Evolutionary conservation across 1,139 yeast genomes (phyloP).

Genomic region (Yamadazyma dushanensis): DNA sequence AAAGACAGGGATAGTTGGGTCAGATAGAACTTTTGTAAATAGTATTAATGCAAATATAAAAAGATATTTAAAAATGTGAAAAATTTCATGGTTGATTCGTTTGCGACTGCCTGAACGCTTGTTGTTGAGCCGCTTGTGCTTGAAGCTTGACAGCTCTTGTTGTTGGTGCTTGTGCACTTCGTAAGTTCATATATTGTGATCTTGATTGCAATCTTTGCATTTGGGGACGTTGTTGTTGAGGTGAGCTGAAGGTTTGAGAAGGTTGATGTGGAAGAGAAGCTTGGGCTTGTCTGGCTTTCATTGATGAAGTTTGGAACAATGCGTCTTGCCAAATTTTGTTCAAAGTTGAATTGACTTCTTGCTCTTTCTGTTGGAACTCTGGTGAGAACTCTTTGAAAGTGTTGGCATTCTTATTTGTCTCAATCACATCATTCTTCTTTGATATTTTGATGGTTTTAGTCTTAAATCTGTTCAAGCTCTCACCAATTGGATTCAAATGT

Average conservation of each 20-base stretch:
- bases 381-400: conserved; percentile 39
- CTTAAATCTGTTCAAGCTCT: conserved; percentile 52
- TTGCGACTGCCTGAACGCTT: conserved; percentile 8
- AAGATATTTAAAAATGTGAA: no score
- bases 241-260: conserved; percentile 11
- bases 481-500: conserved; percentile 67
- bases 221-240: conserved; percentile 24
- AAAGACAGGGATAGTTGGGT: conserved; percentile 77
- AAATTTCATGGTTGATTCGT: not conserved
- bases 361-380: conserved; percentile 31
- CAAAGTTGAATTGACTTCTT: conserved; percentile 27
- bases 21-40: not conserved
- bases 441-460: conserved; percentile 21
- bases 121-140: conserved; percentile 18
- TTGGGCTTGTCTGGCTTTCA: conserved; percentile 7
- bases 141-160: conserved; percentile 38
- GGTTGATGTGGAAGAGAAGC: conserved; percentile 9
- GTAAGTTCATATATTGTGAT: conserved; percentile 19
- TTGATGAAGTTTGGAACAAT: conserved; percentile 21
- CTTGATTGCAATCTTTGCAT: conserved; percentile 29
- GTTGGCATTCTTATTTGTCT: conserved; percentile 23
- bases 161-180: conserved; percentile 32
- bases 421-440: conserved; percentile 11
- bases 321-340: conserved; percentile 48
- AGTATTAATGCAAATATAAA: conserved; percentile 6